Evolutionary conservation across 2,329 filamentous ascomycete species (phyloP), one percentile per base, ranked within the genome.

Genomic region (Daldinia sp.): DNA sequence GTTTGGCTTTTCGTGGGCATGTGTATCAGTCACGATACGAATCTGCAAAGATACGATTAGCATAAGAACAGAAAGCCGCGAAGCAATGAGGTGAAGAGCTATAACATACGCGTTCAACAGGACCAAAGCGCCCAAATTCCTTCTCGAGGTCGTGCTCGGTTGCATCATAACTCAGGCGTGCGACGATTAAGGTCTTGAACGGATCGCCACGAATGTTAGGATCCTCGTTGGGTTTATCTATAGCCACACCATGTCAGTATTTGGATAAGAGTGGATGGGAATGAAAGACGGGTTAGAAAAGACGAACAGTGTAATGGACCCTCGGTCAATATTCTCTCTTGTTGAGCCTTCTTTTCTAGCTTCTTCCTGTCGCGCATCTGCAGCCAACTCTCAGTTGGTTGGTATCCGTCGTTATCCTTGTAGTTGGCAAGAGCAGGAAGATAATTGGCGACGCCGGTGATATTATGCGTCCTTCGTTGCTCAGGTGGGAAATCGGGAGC

Each of bases 161-260:
- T 53, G 92, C 91, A 66, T 96, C 92, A 78, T 98, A 99, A 77
- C 92, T 94, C 55, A 99, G 86, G 61, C 96, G 91, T 60, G 93
- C 92, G 61, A 98, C 92, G 76, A 99, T 97, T 57, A 99, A 85
- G 13, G 96, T 99, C 82, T 93, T 97, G 85, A 96, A 98, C 1
- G 95, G 92, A 82, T 98, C 94, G 63, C 96, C 95, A 72, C 94
- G 89, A 72, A 97, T 91, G 75, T 98, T 96, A 12, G 92, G 88
- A 77, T 99, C 96, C 41, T 96, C 90, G 26, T 85, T 83, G 6
- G 96, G 95, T 71, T 95, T 92, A 81, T 92, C 94, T 94, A 72
- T 41, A 71, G 30, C 4, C 39, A 33, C 64, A 74, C 72, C 57
- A 68, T 20, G 65, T 75, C 60, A 77, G 70, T 13, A 9, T 58